Percentiles rank a stretch among this genome's conserved stretches.
Evolutionary conservation across 805 yeast species (phyloP).

Genomic region (Sugiyamaella americana): DNA sequence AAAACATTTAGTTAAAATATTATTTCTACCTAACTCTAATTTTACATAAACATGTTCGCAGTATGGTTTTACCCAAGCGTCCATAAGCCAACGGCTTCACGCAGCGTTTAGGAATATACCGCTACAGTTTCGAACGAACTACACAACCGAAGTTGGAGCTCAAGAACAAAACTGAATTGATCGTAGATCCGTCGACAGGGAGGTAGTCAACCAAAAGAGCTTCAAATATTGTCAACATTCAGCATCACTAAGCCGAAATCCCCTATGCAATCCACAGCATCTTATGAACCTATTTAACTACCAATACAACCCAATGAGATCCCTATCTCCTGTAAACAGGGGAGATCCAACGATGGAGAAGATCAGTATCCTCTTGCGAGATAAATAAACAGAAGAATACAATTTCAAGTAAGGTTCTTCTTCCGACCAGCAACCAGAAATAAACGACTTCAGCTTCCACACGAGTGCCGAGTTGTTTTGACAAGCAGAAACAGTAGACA

Average conservation of each 20-base stretch:
- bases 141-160: conserved; percentile 35
- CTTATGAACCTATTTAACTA: conserved; percentile 7
- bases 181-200: conserved; percentile 97
- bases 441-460: conserved; percentile 29
- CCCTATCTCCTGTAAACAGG: conserved; percentile 24
- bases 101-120: conserved; percentile 99
- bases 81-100: conserved; percentile 85
- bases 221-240: conserved; percentile 19
- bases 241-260: conserved; percentile 7
- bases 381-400: conserved; percentile 4
- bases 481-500: conserved; percentile 20
- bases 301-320: conserved; percentile 19
- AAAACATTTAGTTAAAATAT: no score
- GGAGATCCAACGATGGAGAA: conserved; percentile 22
- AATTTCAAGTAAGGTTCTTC: conserved; percentile 5
- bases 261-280: conserved; percentile 5
- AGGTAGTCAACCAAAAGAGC: conserved; percentile 35
- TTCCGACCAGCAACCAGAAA: conserved; percentile 3
- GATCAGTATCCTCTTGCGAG: conserved; percentile 14
- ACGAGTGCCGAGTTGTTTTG: conserved; percentile 32
- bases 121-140: conserved; percentile 77
- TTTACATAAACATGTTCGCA: conserved; percentile 82
- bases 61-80: conserved; percentile 99
- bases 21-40: no score
- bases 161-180: conserved; percentile 46